Evolutionary conservation across 345 rosid genomes (phyloP).

Genomic region (Corchorus olitorius): DNA sequence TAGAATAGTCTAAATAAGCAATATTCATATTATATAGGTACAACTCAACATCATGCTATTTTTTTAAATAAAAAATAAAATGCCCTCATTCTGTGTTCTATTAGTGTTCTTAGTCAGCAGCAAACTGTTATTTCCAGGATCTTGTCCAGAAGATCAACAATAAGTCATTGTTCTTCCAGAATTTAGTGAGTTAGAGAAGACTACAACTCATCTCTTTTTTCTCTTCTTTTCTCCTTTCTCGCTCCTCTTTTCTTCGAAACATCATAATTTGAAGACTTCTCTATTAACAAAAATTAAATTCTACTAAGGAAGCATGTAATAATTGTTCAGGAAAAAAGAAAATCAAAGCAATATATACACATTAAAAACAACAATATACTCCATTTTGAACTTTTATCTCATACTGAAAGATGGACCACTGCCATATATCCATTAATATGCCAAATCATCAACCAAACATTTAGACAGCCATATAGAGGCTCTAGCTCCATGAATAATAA

Average conservation of each 20-base stretch:
- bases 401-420: not conserved
- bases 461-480: not conserved
- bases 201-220: no score
- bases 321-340: no score
- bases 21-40: not conserved
- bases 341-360: no score
- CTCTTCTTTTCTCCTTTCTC: no score
- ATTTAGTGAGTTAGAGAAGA: not conserved
- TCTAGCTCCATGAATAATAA: conserved; percentile 11
- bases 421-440: not conserved
- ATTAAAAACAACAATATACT: conserved; percentile 9
- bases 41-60: not conserved
- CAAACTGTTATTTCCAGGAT: not conserved
- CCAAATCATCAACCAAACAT: no score
- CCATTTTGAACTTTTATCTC: not conserved
- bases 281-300: not conserved
- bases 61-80: not conserved
- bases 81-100: not conserved
- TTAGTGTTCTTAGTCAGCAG: not conserved
- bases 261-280: not conserved
- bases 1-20: not conserved
- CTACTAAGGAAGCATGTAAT: not conserved
- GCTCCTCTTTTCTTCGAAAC: no score
- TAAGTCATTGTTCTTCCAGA: not conserved
- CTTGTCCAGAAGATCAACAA: not conserved